Evolutionary conservation across 768 basidiomycete species (phyloP).

Genomic region (Xerocomellus chrysenteron): DNA sequence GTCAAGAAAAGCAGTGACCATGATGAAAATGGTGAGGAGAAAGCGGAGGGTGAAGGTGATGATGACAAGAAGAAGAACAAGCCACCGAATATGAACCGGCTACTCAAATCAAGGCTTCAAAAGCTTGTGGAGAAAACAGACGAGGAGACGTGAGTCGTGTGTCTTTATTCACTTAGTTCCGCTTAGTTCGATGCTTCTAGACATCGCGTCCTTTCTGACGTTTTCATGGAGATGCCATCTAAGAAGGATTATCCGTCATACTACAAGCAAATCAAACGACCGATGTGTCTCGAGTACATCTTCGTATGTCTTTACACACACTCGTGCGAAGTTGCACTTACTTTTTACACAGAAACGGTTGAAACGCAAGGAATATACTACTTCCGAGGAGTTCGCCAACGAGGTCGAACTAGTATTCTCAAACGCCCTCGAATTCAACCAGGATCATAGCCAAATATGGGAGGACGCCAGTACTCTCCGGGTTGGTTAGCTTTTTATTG

Average conservation of each 20-base stretch:
- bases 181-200: slow-evolving; percentile 34
- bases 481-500: slow-evolving; percentile 39
- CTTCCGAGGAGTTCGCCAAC: slow-evolving; percentile 67
- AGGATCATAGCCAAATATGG: slow-evolving; percentile 81
- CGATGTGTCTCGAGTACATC: slow-evolving; percentile 75
- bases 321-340: not conserved
- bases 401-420: slow-evolving; percentile 90
- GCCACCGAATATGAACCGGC: slow-evolving; percentile 58
- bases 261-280: slow-evolving; percentile 75
- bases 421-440: slow-evolving; percentile 88
- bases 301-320: slow-evolving; percentile 50
- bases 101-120: slow-evolving; percentile 67
- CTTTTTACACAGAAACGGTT: slow-evolving; percentile 61
- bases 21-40: slow-evolving; percentile 41
- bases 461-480: slow-evolving; percentile 69
- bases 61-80: slow-evolving; percentile 52
- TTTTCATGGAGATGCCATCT: slow-evolving; percentile 84
- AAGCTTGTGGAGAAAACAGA: slow-evolving; percentile 75
- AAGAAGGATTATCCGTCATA: slow-evolving; percentile 78
- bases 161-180: slow-evolving; percentile 1
- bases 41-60: slow-evolving; percentile 42
- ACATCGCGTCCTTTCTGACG: slow-evolving; percentile 63
- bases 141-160: slow-evolving; percentile 50
- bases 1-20: slow-evolving; percentile 38
- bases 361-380: slow-evolving; percentile 74